phyloP scores from a whole-genome alignment of 2,329 filamentous ascomycete genomes.

The Fonsecaea pedrosoi region DNA sequence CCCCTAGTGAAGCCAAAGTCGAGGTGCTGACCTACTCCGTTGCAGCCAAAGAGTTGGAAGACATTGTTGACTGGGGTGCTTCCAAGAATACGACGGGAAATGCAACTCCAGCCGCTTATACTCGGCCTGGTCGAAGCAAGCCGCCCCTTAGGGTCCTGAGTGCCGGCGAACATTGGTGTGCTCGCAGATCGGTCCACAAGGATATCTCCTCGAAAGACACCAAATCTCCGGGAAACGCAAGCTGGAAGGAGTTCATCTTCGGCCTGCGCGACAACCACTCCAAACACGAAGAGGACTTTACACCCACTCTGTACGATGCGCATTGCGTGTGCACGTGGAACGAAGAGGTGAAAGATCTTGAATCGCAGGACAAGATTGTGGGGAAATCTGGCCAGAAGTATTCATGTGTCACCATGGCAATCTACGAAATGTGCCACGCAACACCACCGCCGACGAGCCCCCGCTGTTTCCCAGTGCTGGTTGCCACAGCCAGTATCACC shows the following conservation, averaged over 20 bases:
- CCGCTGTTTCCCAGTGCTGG: conserved; percentile 44
- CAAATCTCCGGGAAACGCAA: conserved; percentile 46
- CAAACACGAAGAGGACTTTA: conserved; percentile 51
- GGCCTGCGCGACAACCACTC: conserved; percentile 49
- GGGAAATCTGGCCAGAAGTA: conserved; percentile 10
- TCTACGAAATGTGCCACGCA: conserved; percentile 45
- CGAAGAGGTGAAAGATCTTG: conserved; percentile 31
- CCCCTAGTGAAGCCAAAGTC: conserved; percentile 36
- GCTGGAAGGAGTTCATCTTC: conserved; percentile 48
- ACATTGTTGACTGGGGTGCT: conserved; percentile 20
- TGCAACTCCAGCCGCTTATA: conserved; percentile 5
- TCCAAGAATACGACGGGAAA: background rate
- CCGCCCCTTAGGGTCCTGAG: conserved; percentile 19
- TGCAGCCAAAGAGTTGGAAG: conserved; percentile 27
- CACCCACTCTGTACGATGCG: conserved; percentile 46
- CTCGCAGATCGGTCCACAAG: conserved; percentile 49
- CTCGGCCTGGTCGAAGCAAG: conserved; percentile 25
- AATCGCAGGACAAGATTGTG: conserved; percentile 14
- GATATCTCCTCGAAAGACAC: conserved; percentile 32
- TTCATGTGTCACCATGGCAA: conserved; percentile 28
- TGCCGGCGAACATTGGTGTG: conserved; percentile 49
- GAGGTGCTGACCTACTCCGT: conserved; percentile 34
- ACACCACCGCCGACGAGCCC: conserved; percentile 40
- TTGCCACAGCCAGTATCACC: conserved; percentile 39
- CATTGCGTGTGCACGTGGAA: conserved; percentile 42